These are phyloP conservation scores for Colletotrichum cereale DNA, from an alignment of 2,329 filamentous ascomycete genomes.

Conservation along the genomic window DNA sequence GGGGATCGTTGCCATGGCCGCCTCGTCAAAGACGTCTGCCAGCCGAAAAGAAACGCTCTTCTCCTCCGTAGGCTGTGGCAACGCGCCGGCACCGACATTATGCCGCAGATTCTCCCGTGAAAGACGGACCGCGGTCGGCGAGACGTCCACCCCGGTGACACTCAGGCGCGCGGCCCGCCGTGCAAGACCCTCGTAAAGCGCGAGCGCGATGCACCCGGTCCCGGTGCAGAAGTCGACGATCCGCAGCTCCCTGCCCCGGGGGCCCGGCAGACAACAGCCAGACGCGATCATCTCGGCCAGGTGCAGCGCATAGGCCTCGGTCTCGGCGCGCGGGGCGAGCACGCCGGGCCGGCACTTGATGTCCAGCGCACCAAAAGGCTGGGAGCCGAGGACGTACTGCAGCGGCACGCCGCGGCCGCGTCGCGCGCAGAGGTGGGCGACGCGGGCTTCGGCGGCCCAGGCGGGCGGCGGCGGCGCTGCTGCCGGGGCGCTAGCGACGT, in stretches of 20 bases:
- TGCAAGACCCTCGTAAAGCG: slow-evolving; percentile 74
- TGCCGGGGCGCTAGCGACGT: slow-evolving; percentile 56
- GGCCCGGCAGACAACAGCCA: slow-evolving; percentile 32
- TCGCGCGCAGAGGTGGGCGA: slow-evolving; percentile 57
- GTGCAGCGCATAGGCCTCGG: slow-evolving; percentile 74
- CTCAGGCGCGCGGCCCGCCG: slow-evolving; percentile 56
- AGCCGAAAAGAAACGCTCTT: slow-evolving; percentile 58
- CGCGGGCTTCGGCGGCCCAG: neutral
- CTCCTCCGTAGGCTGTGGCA: slow-evolving; percentile 40
- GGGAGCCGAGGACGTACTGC: slow-evolving; percentile 89
- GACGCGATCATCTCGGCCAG: slow-evolving; percentile 60
- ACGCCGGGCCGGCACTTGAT: slow-evolving; percentile 83
- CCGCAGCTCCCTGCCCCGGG: slow-evolving; percentile 55
- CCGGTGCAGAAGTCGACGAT: slow-evolving; percentile 92
- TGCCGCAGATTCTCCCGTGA: slow-evolving; percentile 72
- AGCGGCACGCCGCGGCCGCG: slow-evolving; percentile 77
- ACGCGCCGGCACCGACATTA: slow-evolving; percentile 54
- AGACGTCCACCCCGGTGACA: slow-evolving; percentile 82
- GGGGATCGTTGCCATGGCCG: slow-evolving; percentile 48
- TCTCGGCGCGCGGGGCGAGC: slow-evolving; percentile 86
- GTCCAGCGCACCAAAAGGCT: slow-evolving; percentile 88
- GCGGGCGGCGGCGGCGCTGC: slow-evolving; percentile 16
- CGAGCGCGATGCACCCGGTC: slow-evolving; percentile 88
- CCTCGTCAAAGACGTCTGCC: slow-evolving; percentile 63
- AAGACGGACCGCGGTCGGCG: slow-evolving; percentile 72